Percentiles rank a stretch among this genome's conserved stretches.
Conservation (phyloP, 2,329 filamentous ascomycete species). For the Fusarium nanum region DNA sequence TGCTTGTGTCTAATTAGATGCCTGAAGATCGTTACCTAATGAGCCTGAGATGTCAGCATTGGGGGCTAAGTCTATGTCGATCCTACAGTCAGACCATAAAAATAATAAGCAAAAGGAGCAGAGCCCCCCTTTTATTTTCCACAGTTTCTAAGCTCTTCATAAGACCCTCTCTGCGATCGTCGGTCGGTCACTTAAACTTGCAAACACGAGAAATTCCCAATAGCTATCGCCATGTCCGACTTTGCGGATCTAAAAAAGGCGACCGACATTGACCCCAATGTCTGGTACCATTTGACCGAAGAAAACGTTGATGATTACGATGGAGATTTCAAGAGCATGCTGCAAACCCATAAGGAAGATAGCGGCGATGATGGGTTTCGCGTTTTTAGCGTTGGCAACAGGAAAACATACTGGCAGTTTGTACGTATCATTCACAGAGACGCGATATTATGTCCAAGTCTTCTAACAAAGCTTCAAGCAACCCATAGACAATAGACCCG, state of each 20-base stretch:
- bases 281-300: not conserved
- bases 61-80: not conserved
- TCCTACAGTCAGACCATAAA: not conserved
- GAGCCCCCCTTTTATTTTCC: not conserved
- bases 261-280: not conserved
- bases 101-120: not conserved
- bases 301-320: not conserved
- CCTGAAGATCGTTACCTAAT: not conserved
- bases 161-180: not conserved
- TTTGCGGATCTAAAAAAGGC: not conserved
- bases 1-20: not conserved
- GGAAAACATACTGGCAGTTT: not conserved
- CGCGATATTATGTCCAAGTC: not conserved
- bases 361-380: not conserved
- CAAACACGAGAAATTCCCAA: not conserved
- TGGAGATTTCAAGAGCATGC: not conserved
- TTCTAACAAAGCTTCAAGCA: not conserved
- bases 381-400: not conserved
- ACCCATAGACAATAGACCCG: not conserved
- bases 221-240: not conserved
- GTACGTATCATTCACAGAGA: not conserved
- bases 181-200: not conserved
- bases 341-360: not conserved
- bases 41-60: not conserved
- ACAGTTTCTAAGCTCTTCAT: not conserved